These are phyloP conservation scores for Coniophora puteana DNA, from an alignment of 1,284 basidiomycete species.

Conservation along the genomic window DNA sequence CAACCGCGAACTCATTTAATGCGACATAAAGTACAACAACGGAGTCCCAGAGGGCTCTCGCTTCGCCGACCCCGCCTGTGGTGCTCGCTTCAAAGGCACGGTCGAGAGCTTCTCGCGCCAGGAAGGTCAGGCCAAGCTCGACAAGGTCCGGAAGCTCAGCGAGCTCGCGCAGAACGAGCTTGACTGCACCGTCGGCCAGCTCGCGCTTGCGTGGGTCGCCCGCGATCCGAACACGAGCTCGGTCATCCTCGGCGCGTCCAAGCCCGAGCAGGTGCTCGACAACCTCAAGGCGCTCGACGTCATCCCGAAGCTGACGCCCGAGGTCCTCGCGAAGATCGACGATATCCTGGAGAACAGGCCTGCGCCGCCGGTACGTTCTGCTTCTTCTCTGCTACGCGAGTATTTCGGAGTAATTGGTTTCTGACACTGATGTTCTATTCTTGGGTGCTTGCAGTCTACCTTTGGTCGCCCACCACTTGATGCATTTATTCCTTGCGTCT, in stretches of 20 bases:
- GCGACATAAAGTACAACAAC: constrained; percentile 37
- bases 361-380: constrained; percentile 27
- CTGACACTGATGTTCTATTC: constrained; percentile 2
- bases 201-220: constrained; percentile 79
- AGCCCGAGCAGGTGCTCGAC: constrained; percentile 49
- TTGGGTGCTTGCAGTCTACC: too few species aligned
- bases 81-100: constrained; percentile 41
- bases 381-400: too few species aligned
- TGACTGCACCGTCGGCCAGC: constrained; percentile 51
- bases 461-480: constrained; percentile 30
- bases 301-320: constrained; percentile 53
- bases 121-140: constrained; percentile 46
- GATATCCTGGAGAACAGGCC: constrained; percentile 46
- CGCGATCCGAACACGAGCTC: constrained; percentile 65
- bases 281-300: constrained; percentile 66
- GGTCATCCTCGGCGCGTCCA: constrained; percentile 66
- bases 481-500: too few species aligned
- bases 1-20: too few species aligned
- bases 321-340: constrained; percentile 54
- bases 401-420: neutral
- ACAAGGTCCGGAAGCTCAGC: constrained; percentile 47
- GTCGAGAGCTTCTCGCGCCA: constrained; percentile 32
- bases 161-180: constrained; percentile 49
- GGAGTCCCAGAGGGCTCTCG: constrained; percentile 53
- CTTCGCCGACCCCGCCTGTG: constrained; percentile 48